Evolutionary conservation across 2,329 filamentous ascomycete genomes (phyloP), one percentile per base, ranked within the genome.

Genomic region (Ophiocordyceps camponoti-leonardi): DNA sequence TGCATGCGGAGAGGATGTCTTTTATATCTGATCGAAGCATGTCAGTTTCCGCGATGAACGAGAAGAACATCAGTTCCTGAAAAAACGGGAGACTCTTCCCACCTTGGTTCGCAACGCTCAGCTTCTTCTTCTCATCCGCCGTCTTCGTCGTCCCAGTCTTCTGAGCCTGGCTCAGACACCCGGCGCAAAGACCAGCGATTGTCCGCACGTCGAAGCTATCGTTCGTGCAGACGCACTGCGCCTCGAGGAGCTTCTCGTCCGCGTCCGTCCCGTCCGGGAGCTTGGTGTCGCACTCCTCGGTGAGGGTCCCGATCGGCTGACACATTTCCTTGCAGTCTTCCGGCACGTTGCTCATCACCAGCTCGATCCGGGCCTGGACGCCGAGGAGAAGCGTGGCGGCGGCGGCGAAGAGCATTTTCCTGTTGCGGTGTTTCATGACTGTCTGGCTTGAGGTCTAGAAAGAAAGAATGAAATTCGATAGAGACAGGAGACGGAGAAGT

Each of bases 141-240:
- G n/a, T 40, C 2, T 7, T 23, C 18, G 35, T 18, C 23, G 20
- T 31, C n/a, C 22, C 23, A 2, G 12, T 2, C 23, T n/a, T n/a
- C n/a, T n/a, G n/a, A n/a, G 13, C 59, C 54, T 65, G 57, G 31
- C 53, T 52, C 48, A 67, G 60, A 49, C 64, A 67, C 45, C 56
- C 57, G 44, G 58, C 56, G 48, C 64, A 67, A 19, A 64, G 56
- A 3, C 54, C 60, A 18, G 62, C 57, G 43, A 66, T 50, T 18
- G 50, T 48, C 22, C 43, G 49, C 44, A 67, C 65, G 52, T 65
- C 52, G 53, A 68, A 63, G 52, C 61, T 62, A 43, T 55, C 49
- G 56, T 68, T 63, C 50, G 61, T 60, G 57, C 65, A 65, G 45
- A 66, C 51, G 49, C 65, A 67, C 50, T 67, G 61, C 13, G 52